Percentiles rank a stretch among this genome's conserved stretches.
These are phyloP conservation scores for Malbranchea zuffiana DNA, from an alignment of 2,329 filamentous ascomycete species.

Conservation along the genomic window DNA sequence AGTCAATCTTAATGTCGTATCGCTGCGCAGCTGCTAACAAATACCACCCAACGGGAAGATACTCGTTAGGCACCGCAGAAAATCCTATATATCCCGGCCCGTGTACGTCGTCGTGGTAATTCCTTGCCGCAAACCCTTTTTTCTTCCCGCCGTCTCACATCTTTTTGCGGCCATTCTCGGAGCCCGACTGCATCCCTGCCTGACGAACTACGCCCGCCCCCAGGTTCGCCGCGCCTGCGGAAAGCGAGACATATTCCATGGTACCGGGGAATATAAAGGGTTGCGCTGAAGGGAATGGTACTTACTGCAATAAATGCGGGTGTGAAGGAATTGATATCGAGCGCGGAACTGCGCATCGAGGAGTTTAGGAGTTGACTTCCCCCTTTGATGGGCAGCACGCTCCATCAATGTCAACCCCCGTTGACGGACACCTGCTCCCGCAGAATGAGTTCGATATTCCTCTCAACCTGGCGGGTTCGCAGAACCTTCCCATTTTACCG, in stretches of 20 bases:
- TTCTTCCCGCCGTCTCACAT: no score
- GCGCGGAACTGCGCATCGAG: conserved; percentile 12
- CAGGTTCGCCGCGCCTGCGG: no score
- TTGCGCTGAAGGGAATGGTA: conserved; percentile 7
- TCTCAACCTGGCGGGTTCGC: conserved; percentile 12
- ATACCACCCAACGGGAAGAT: no score
- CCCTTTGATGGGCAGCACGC: conserved; percentile 2
- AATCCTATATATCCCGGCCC: no score
- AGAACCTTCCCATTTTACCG: conserved; percentile 9
- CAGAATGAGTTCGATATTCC: conserved; percentile 18
- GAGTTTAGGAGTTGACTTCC: conserved; percentile 5
- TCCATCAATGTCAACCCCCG: conserved; percentile 18
- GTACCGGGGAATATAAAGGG: conserved; percentile 4
- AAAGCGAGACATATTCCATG: conserved; percentile 10
- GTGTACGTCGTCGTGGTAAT: no score
- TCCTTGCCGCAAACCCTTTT: no score
- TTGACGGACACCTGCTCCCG: conserved; percentile 16
- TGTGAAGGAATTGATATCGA: conserved; percentile 9
- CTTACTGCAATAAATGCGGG: conserved; percentile 9
- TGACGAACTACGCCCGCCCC: no score
- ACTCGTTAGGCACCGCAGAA: no score
- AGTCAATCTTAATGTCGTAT: no score
- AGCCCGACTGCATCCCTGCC: no score
- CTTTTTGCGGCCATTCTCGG: no score
- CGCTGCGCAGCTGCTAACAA: no score